Conservation (phyloP, 2,329 filamentous ascomycete species). For the Ophiostoma australiae region DNA sequence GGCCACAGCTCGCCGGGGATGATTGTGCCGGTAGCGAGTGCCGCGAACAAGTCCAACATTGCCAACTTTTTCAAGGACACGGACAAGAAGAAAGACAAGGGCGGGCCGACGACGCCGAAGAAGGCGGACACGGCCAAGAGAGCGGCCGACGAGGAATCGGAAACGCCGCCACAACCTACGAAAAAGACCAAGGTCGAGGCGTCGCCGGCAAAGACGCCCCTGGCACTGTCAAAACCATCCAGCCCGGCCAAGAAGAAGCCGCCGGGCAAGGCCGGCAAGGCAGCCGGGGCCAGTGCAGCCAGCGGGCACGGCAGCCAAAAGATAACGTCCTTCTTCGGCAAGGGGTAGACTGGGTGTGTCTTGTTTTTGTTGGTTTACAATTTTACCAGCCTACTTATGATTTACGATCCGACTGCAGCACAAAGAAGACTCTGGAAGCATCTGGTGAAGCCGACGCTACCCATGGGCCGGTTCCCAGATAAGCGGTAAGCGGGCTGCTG, state of each 20-base stretch:
- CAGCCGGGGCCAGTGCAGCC: not conserved
- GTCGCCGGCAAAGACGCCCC: not conserved
- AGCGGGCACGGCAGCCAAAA: constrained; percentile 17
- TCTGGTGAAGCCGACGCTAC: not conserved
- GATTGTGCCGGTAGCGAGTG: constrained; percentile 74
- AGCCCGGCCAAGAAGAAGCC: not conserved
- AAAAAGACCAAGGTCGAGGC: not conserved
- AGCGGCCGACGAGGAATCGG: not conserved
- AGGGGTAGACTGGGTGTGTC: not conserved
- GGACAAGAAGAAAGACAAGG: constrained; percentile 40
- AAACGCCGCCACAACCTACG: not conserved
- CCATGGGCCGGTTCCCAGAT: not conserved
- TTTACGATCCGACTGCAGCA: not conserved
- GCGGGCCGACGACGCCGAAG: constrained; percentile 19
- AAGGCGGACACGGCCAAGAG: not conserved
- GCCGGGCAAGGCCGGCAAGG: not conserved
- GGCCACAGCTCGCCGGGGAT: constrained; percentile 85
- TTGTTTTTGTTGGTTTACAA: too few relatives aligned
- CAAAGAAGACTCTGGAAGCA: not conserved
- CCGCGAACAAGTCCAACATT: constrained; percentile 88
- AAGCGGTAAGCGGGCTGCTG: not conserved
- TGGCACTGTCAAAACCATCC: not conserved
- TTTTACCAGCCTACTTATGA: too few relatives aligned
- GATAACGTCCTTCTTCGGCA: constrained; percentile 23
- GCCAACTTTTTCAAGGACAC: constrained; percentile 78